Evolutionary conservation across 352 stramenopile species (phyloP), one percentile per base, ranked within the genome.

Genomic region (Pythium coloratum): DNA sequence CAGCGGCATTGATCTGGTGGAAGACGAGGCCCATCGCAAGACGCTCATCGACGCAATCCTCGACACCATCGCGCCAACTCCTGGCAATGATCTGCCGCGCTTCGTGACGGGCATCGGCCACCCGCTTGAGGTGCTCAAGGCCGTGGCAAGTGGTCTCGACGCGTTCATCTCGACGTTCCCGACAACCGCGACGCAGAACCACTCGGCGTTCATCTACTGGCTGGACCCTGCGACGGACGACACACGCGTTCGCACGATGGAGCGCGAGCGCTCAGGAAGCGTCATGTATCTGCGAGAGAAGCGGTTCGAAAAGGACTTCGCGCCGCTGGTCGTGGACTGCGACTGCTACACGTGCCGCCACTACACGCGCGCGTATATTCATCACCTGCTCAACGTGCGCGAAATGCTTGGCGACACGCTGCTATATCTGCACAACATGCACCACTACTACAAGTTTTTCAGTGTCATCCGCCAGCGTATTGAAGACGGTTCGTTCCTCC

Each of bases 401-500:
- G 93, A 98, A 77, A 91, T 98, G 82, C 73, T 98, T 18, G 91
- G 90, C 51, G 88, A 97, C 54, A 96, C 96, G 20, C 70, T 98
- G 49, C 64, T 98, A 24, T 97, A 97, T 70, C 61, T 94, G 59
- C 85, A 94, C 79, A 94, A 94, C 67, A 72, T 92, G 73, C 78
- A 90, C 69, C 80, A 89, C 66, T 92, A 92, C 72, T 89, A 86
- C 56, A 66, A 56, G 12, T 89, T 92, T 68, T 92, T 92, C 72
- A 62, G 67, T 50, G 73, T 76, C 40, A 86, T 92, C 28, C 81
- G 82, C 44, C 55, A 60, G n/a, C 59, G 76, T 18, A 88, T 92
- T 58, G 71, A 69, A 20, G 58, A 69, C 36, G 78, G 73, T 1
- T 57, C 58, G 26, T 92, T 91, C 55, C 47, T 68, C 33, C 65